These are phyloP conservation scores for Backusella parvicylindrica DNA, from an alignment of 192 early-diverging fungal genomes.

Conservation along the genomic window DNA sequence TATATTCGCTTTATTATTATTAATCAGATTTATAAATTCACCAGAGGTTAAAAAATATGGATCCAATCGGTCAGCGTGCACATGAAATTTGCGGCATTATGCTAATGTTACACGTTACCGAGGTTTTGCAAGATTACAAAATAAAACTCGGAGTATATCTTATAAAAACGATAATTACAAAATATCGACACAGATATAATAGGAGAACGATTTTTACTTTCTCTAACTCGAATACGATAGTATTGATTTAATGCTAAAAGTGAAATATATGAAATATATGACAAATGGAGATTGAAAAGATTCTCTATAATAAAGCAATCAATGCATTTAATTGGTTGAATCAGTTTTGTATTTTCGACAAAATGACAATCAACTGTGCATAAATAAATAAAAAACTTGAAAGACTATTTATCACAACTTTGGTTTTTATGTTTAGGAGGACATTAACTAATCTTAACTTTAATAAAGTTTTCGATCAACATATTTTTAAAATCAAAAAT, in stretches of 20 bases:
- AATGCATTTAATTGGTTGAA: not conserved
- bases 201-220: too few relatives aligned
- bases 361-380: too few relatives aligned
- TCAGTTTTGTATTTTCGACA: not conserved
- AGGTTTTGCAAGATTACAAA: not conserved
- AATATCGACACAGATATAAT: too few relatives aligned
- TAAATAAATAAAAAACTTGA: not conserved
- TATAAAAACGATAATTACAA: too few relatives aligned
- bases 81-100: not conserved
- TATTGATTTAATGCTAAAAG: too few relatives aligned
- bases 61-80: not conserved
- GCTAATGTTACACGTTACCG: not conserved
- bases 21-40: not conserved
- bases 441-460: not conserved
- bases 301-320: not conserved
- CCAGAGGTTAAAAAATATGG: not conserved
- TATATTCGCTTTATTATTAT: not conserved
- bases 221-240: too few relatives aligned
- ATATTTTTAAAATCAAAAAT: not conserved
- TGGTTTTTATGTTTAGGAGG: not conserved
- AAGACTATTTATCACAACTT: not conserved
- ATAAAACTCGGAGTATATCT: not conserved
- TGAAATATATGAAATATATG: too few relatives aligned
- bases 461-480: not conserved
- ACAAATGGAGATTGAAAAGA: not conserved